Base-by-base conservation (phyloP, 208 protist species). In the Trypanosoma grayi region DNA sequence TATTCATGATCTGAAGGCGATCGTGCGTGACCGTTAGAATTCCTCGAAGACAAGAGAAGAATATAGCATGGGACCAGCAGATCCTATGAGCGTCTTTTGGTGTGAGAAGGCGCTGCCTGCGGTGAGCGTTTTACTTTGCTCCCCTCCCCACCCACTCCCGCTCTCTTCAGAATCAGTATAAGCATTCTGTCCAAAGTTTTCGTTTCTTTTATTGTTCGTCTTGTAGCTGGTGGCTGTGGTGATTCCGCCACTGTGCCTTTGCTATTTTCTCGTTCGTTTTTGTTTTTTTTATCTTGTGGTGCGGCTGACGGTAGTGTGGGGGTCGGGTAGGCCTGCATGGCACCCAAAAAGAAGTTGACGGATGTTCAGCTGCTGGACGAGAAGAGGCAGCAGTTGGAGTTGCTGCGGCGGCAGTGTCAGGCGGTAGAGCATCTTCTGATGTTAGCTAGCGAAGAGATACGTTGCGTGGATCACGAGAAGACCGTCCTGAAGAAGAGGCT, bases 341-440 rank as follows among this genome's bases (percentile, higher is more conserved):
- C 71, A 34, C 51, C 71, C 5, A 74, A 65, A 41, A 96, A 93
- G 58, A 79, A 59, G 24, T 54, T 69, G 33, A 71, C 81, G 0
- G 71, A 79, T 14, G 80, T 83, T 41, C 75, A 94, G 55, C 53
- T 69, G n/a, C 58, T 90, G 7, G 84, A 90, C 60, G 75, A 69
- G 10, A 86, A 89, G 50, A 73, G 73, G 59, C 62, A 77, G 64
- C 66, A 81, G 52, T 45, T 87, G 31, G 81, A 81, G 63, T 51
- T 44, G 1, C 61, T 94, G 14, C 54, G 44, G 27, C 70, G 77
- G 55, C 82, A 90, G 54, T 91, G 77, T 55, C 58, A 78, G 27
- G 83, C 86, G 2, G 78, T 94, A 11, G 90, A 97, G 70, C 73
- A 77, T 40, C 85, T 93, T 66, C 46, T 97, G 14, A 71, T 84